Evolutionary conservation across 371 early-diverging fungal species (phyloP), one percentile per base, ranked within the genome.

Genomic region (Mortierella sp.): DNA sequence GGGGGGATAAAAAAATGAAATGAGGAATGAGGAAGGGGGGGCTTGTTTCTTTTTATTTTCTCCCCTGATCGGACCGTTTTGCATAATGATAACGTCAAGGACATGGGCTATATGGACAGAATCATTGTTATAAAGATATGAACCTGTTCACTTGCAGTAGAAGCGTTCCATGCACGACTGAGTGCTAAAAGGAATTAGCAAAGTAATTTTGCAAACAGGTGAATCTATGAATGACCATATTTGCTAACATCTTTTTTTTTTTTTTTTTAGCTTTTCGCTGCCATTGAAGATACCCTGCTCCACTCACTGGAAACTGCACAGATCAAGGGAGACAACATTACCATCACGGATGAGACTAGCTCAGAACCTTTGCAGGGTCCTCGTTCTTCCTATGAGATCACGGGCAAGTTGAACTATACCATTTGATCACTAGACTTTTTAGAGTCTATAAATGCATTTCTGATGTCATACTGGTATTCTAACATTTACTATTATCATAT

Each of bases 381-480:
- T 45, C 84, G 88, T 26, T 65, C 82, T 34, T 78, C 85, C 58
- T 85, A 87, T 17, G 88, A 89, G 70, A 85, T 89, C 26, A 89
- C 89, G 72, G 89, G 89, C 84, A 70, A 60, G 68, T 40, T 22
- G 6, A 17, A 9, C 9, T 13, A 26, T 26, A 51, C 15, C 12
- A n/a, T 56, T 56, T 34, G 29, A 53, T 15, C 26, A 53, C 28
- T 43, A 49, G 88, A n/a, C 62, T 75, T 22, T 83, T 85, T 8
- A 86, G 87, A 68, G 83, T 89, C 29, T 15, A n/a, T 7, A 19
- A 53, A 2, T 53, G 54, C 28, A 59, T 28, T 4, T n/a, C 17
- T 35, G 6, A 10, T 29, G 23, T 53, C 54, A 53, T 26, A 1
- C 49, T 34, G n/a, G 34, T n/a, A 56, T 56, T 19, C 57, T 32